Conservation (phyloP, 352 stramenopile genomes). For the Pythium rhizo-oryzae region DNA sequence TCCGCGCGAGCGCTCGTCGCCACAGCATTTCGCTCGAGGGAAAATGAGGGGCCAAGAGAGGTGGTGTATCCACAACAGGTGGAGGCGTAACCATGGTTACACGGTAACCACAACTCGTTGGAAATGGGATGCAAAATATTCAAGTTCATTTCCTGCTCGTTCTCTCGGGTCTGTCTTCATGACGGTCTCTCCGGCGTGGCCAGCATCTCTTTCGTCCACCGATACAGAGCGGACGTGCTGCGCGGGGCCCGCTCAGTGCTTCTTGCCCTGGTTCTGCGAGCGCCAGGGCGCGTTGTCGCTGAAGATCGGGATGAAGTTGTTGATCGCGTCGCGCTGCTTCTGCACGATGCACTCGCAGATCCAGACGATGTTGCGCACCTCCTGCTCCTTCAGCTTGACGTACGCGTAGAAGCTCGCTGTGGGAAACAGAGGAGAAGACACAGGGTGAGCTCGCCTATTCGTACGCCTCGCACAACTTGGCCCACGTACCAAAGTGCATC, state of each 20-base stretch:
- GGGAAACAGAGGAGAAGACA: not conserved
- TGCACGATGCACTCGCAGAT: slow-evolving; percentile 99
- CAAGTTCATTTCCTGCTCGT: not conserved
- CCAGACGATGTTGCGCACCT: slow-evolving; percentile 99
- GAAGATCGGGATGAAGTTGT: slow-evolving; percentile 99
- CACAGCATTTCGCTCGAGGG: slow-evolving; percentile 12
- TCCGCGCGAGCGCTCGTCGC: slow-evolving; percentile 1
- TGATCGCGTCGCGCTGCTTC: slow-evolving; percentile 98
- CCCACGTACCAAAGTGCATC: slow-evolving; percentile 96
- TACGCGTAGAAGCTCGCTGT: slow-evolving; percentile 97
- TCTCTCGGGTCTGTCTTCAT: too few species aligned
- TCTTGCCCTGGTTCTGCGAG: slow-evolving; percentile 54
- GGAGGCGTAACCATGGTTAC: slow-evolving; percentile 4
- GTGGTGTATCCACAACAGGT: not conserved
- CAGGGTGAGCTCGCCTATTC: not conserved
- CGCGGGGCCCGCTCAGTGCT: slow-evolving; percentile 33
- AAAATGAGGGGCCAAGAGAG: not conserved
- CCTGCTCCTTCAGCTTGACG: slow-evolving; percentile 99
- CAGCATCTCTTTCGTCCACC: not conserved
- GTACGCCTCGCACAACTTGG: not conserved
- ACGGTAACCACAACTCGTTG: not conserved
- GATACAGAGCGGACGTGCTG: not conserved
- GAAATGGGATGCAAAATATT: not conserved
- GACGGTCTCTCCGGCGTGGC: not conserved
- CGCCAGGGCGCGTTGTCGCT: slow-evolving; percentile 95